Evolutionary conservation across 2,329 filamentous ascomycete species (phyloP).

Genomic region (Penicillium hordei): DNA sequence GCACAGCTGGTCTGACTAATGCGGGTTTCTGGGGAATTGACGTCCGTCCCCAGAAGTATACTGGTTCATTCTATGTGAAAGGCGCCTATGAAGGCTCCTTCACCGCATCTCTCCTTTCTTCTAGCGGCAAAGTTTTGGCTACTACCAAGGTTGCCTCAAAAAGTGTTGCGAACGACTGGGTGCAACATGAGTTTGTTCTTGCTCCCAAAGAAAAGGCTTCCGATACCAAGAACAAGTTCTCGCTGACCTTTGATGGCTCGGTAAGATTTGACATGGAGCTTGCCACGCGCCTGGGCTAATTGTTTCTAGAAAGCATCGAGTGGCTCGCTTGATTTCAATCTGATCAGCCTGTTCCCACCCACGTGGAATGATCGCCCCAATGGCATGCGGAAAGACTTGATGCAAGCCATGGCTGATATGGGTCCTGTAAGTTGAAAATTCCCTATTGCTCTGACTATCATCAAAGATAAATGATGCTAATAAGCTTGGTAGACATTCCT

Average conservation of each 20-base stretch:
- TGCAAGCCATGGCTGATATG: slow-evolving; percentile 40
- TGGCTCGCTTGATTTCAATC: slow-evolving; percentile 50
- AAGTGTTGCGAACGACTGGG: slow-evolving; percentile 39
- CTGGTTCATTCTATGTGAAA: slow-evolving; percentile 52
- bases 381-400: slow-evolving; percentile 52
- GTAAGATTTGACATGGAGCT: slow-evolving; percentile 12
- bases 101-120: slow-evolving; percentile 42
- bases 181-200: slow-evolving; percentile 42
- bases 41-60: slow-evolving; percentile 50
- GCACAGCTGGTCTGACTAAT: slow-evolving; percentile 51
- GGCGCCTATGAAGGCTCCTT: slow-evolving; percentile 37
- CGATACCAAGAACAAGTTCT: slow-evolving; percentile 52
- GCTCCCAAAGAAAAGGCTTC: slow-evolving; percentile 22
- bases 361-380: slow-evolving; percentile 56
- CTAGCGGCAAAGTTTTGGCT: slow-evolving; percentile 40
- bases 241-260: slow-evolving; percentile 51
- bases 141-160: slow-evolving; percentile 34
- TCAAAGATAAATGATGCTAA: neutral
- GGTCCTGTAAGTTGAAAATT: slow-evolving; percentile 19
- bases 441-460: neutral
- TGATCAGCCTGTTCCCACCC: slow-evolving; percentile 56
- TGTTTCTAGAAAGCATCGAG: slow-evolving; percentile 33
- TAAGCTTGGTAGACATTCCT: slow-evolving; percentile 41
- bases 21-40: slow-evolving; percentile 55
- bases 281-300: neutral